These are phyloP conservation scores for Beauveria asiatica DNA, from an alignment of 2,329 filamentous ascomycete species.

Conservation along the genomic window DNA sequence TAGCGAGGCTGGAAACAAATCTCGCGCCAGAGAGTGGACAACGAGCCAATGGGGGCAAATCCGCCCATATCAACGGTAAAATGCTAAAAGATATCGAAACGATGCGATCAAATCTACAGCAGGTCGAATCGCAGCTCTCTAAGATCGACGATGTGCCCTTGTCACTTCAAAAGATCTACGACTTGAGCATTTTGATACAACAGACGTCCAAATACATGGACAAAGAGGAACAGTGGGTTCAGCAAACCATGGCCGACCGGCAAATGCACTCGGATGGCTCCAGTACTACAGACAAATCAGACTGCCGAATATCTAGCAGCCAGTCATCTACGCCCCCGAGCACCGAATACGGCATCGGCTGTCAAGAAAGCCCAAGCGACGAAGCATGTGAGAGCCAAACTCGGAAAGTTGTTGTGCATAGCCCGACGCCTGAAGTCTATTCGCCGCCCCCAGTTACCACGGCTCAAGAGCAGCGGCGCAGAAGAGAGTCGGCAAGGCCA, in stretches of 20 bases:
- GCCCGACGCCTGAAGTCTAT: constrained; percentile 18
- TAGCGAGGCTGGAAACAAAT: background rate
- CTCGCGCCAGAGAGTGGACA: background rate
- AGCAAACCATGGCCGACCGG: constrained; percentile 16
- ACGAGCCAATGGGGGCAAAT: background rate
- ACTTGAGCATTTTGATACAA: constrained; percentile 21
- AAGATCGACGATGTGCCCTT: constrained; percentile 13
- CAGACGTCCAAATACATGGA: constrained; percentile 22
- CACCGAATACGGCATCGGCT: too few relatives aligned
- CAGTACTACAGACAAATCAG: constrained; percentile 2
- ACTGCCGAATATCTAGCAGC: constrained; percentile 11
- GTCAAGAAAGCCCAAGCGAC: background rate
- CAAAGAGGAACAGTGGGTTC: constrained; percentile 23
- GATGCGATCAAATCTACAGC: constrained; percentile 6
- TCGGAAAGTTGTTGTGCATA: constrained; percentile 26
- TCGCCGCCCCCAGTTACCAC: constrained; percentile 24
- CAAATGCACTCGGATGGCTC: background rate
- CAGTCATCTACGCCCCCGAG: background rate
- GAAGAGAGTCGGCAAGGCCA: constrained; percentile 22
- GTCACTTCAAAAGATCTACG: constrained; percentile 19
- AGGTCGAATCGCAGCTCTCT: constrained; percentile 14
- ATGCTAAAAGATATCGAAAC: constrained; percentile 10
- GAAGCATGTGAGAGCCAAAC: background rate
- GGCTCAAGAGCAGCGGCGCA: constrained; percentile 27
- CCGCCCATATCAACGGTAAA: background rate